A percentile compares a stretch with the other conserved stretches of the same genome.
Conservation (phyloP, 2,329 filamentous ascomycete species). For the Fonsecaea monophora region DNA sequence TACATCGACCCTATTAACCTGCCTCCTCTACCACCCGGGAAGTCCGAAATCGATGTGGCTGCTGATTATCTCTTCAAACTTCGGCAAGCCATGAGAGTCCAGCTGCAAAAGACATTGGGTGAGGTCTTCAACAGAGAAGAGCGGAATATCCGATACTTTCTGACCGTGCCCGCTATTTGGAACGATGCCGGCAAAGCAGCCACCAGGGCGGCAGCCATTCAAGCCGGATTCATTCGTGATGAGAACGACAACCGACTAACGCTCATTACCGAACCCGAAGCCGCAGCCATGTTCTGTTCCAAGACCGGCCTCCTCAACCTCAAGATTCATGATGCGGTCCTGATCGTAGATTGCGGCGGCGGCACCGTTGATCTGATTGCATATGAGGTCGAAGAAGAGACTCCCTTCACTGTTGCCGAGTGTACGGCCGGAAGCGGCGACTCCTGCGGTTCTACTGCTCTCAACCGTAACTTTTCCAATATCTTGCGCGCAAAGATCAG, state of each 20-base stretch:
- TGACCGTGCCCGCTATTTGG: slow-evolving; percentile 99
- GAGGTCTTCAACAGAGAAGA: slow-evolving; percentile 98
- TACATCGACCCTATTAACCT: slow-evolving; percentile 99
- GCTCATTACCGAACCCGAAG: slow-evolving; percentile 93
- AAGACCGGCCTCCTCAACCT: slow-evolving; percentile 95
- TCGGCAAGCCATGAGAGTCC: slow-evolving; percentile 93
- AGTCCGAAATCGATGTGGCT: slow-evolving; percentile 99
- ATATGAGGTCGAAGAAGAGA: slow-evolving; percentile 97
- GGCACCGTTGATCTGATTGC: slow-evolving; percentile 99
- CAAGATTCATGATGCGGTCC: slow-evolving; percentile 96
- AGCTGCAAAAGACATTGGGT: slow-evolving; percentile 92
- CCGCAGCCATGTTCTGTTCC: slow-evolving; percentile 94
- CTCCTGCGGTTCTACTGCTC: slow-evolving; percentile 95
- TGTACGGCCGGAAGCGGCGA: slow-evolving; percentile 97
- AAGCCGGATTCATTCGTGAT: slow-evolving; percentile 93
- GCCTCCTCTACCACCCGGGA: slow-evolving; percentile 92
- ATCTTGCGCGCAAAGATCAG: slow-evolving; percentile 96
- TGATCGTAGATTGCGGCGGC: slow-evolving; percentile 98
- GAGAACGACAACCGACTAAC: slow-evolving; percentile 97
- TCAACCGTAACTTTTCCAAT: slow-evolving; percentile 98
- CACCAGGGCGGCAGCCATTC: slow-evolving; percentile 91
- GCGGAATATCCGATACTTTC: slow-evolving; percentile 95
- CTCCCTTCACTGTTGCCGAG: slow-evolving; percentile 94
- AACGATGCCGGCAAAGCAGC: slow-evolving; percentile 98
- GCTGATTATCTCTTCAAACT: slow-evolving; percentile 99